These are phyloP conservation scores for Adenanthera pavonina DNA, from an alignment of 306 rosid species.

Conservation along the genomic window DNA sequence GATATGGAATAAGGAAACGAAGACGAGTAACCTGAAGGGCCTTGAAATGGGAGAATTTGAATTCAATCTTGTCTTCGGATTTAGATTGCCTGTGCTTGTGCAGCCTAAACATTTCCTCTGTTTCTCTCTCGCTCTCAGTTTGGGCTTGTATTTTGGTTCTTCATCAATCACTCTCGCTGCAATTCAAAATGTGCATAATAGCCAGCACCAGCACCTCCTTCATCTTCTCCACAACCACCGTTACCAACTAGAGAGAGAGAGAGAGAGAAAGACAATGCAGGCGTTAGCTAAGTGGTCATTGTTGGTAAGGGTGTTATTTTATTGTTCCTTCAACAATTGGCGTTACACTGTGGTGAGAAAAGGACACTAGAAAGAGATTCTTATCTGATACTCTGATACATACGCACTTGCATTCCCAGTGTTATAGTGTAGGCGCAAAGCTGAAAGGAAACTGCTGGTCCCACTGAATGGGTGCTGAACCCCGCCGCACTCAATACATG, in stretches of 20 bases:
- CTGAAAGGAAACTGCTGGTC: conserved; percentile 34
- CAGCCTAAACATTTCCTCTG: conserved; percentile 69
- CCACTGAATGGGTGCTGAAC: not conserved
- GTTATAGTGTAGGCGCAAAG: not conserved
- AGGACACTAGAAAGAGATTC: conserved; percentile 20
- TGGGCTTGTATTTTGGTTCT: not conserved
- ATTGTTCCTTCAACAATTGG: conserved; percentile 55
- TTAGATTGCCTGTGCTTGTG: conserved; percentile 63
- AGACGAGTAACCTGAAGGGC: conserved; percentile 51
- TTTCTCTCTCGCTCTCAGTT: conserved; percentile 1
- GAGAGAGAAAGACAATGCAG: conserved; percentile 35
- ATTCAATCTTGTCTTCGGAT: conserved; percentile 62
- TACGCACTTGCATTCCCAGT: not conserved
- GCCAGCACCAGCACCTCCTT: conserved; percentile 13
- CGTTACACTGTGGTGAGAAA: conserved; percentile 51
- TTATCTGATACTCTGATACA: not conserved
- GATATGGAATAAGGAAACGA: not conserved
- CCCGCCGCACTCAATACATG: not conserved
- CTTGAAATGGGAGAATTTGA: conserved; percentile 65
- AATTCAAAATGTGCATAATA: conserved; percentile 8
- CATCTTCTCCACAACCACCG: conserved; percentile 49
- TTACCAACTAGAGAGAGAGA: conserved; percentile 64
- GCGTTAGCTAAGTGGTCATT: conserved; percentile 83
- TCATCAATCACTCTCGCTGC: conserved; percentile 25
- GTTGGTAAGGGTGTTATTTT: conserved; percentile 61